Percentiles rank a stretch among this genome's conserved stretches.
These are phyloP conservation scores for Chenopodium formosanum DNA, from an alignment of 148 eudicot genomes.

Conservation along the genomic window DNA sequence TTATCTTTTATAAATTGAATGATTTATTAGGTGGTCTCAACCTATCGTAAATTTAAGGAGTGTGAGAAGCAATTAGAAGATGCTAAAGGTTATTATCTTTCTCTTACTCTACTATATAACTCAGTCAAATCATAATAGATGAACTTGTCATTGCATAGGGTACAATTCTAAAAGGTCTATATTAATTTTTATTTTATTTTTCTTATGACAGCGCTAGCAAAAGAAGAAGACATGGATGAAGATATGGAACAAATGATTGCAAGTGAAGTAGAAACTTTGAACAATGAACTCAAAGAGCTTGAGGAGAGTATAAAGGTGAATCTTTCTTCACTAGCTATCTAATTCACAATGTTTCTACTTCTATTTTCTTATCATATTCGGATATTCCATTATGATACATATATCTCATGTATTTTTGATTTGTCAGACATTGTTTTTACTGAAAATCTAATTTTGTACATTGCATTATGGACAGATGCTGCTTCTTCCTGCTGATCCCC, in stretches of 20 bases:
- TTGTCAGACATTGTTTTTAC: background rate
- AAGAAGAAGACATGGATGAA: conserved; percentile 73
- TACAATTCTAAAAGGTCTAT: background rate
- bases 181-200: too few relatives aligned
- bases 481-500: conserved; percentile 94
- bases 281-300: conserved; percentile 58
- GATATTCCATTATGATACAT: background rate
- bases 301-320: conserved; percentile 87
- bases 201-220: conserved; percentile 55
- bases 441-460: conserved; percentile 2
- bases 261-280: conserved; percentile 65
- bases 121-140: too few relatives aligned
- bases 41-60: conserved; percentile 73
- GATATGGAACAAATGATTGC: conserved; percentile 93
- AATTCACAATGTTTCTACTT: background rate
- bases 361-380: background rate
- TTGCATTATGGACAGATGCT: conserved; percentile 46
- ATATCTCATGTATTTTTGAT: background rate
- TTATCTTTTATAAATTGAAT: conserved; percentile 9
- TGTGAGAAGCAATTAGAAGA: conserved; percentile 91
- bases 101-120: background rate
- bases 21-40: conserved; percentile 61
- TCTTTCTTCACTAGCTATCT: background rate
- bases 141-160: background rate
- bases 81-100: conserved; percentile 59